A percentile compares a stretch with the other conserved stretches of the same genome.
Evolutionary conservation across 2,329 filamentous ascomycete genomes (phyloP).

Genomic region (Ophiocordyceps camponoti-rufipedis): DNA sequence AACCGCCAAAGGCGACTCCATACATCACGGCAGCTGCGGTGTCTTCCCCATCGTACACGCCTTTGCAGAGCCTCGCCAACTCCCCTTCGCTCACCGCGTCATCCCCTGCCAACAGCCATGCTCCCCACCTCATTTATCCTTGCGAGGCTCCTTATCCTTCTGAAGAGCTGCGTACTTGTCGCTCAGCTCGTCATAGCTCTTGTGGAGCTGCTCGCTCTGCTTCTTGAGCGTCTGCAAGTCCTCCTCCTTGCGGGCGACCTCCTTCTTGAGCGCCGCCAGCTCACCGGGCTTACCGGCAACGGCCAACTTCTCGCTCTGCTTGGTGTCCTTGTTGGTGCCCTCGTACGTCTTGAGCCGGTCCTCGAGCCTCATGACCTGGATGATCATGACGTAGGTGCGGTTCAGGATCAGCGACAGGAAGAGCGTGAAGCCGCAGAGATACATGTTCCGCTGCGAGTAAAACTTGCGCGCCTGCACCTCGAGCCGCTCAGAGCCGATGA

Average conservation of each 20-base stretch:
- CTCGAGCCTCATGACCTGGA: conserved; percentile 79
- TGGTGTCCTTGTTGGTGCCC: conserved; percentile 31
- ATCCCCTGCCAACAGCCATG: too few species aligned
- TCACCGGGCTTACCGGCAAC: conserved; percentile 58
- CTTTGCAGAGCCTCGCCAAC: too few species aligned
- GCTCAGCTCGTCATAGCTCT: conserved; percentile 71
- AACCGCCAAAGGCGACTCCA: too few species aligned
- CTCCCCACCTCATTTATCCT: conserved; percentile 19
- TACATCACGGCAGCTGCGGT: too few species aligned
- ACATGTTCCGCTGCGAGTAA: conserved; percentile 99
- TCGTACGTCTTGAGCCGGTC: conserved; percentile 77
- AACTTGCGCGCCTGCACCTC: conserved; percentile 99
- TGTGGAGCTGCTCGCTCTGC: conserved; percentile 66
- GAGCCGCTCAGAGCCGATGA: conserved; percentile 85
- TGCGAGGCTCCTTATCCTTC: conserved; percentile 33
- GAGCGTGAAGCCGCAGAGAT: conserved; percentile 96
- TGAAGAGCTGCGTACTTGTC: conserved; percentile 56
- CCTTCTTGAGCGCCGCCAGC: conserved; percentile 48
- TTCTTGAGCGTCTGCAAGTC: conserved; percentile 84
- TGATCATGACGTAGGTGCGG: conserved; percentile 95
- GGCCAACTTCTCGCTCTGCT: conserved; percentile 55
- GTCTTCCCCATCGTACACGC: too few species aligned
- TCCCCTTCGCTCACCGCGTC: too few species aligned
- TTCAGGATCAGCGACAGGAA: conserved; percentile 98
- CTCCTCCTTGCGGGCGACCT: conserved; percentile 62